Evolutionary conservation across 371 early-diverging fungal species (phyloP).

Genomic region (Mortierella polycephala): DNA sequence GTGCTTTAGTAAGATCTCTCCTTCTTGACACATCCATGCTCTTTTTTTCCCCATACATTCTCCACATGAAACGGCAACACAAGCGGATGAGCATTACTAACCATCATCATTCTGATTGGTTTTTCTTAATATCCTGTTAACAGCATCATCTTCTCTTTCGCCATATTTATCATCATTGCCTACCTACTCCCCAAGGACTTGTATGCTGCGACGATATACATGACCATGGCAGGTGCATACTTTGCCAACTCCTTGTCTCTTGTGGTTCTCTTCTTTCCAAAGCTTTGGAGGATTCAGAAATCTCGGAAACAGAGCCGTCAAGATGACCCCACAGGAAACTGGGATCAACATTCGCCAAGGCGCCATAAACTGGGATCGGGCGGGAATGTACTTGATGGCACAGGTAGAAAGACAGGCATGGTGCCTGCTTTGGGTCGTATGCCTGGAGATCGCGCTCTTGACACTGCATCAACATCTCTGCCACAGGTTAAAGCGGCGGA

Average conservation of each 20-base stretch:
- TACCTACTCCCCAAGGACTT: conserved; percentile 9
- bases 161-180: conserved; percentile 7
- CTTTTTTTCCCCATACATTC: not conserved
- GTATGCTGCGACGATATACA: conserved; percentile 20
- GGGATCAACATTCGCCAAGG: not conserved
- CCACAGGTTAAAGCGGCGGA: too few relatives aligned
- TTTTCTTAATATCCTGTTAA: not conserved
- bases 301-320: not conserved
- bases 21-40: not conserved
- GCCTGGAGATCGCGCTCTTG: too few relatives aligned
- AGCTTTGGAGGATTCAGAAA: conserved; percentile 20
- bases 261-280: conserved; percentile 19
- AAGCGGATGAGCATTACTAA: not conserved
- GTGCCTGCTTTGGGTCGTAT: too few relatives aligned
- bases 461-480: too few relatives aligned
- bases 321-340: not conserved
- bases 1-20: conserved; percentile 29
- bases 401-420: too few relatives aligned
- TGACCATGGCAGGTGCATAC: not conserved
- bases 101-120: not conserved
- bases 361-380: not conserved
- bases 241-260: conserved; percentile 8
- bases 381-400: not conserved
- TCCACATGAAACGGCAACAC: too few relatives aligned
- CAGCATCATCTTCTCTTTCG: conserved; percentile 25